These are phyloP conservation scores for Termitomyces sp. DNA, from an alignment of 768 basidiomycete species.

Conservation along the genomic window DNA sequence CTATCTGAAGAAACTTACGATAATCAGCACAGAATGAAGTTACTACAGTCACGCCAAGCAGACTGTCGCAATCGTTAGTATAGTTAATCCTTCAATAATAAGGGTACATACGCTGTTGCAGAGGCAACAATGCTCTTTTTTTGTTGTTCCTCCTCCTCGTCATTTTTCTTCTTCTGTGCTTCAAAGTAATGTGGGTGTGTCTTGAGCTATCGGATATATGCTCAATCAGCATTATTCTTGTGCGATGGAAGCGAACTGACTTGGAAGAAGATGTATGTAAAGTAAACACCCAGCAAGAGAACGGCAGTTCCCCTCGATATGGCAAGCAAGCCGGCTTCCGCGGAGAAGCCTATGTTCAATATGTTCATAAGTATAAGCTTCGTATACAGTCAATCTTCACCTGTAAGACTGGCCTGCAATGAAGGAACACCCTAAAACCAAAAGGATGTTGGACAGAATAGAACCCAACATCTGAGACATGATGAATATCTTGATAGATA, in stretches of 20 bases:
- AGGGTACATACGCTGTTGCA: conserved; percentile 37
- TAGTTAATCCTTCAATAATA: background rate
- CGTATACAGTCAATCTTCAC: conserved; percentile 19
- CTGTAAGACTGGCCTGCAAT: conserved; percentile 54
- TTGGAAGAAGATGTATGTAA: conserved; percentile 74
- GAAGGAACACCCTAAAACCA: conserved; percentile 91
- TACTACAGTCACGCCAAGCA: conserved; percentile 70
- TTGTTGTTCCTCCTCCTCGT: conserved; percentile 25
- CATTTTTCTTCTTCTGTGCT: conserved; percentile 1
- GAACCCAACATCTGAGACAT: conserved; percentile 75
- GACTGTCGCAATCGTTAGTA: conserved; percentile 28
- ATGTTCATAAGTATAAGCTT: no score
- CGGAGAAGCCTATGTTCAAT: conserved; percentile 19
- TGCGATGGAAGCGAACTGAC: conserved; percentile 27
- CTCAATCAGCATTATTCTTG: background rate
- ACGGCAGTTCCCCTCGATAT: conserved; percentile 82
- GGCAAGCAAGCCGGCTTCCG: conserved; percentile 50
- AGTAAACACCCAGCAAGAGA: conserved; percentile 68
- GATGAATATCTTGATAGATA: background rate
- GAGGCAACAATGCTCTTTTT: conserved; percentile 74
- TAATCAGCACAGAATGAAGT: conserved; percentile 91
- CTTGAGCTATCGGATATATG: conserved; percentile 45
- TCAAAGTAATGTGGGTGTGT: conserved; percentile 66
- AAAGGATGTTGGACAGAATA: conserved; percentile 83
- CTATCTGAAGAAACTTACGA: conserved; percentile 39